phyloP scores from a whole-genome alignment of 768 basidiomycete species.

The Pulveroboletus sp. region DNA sequence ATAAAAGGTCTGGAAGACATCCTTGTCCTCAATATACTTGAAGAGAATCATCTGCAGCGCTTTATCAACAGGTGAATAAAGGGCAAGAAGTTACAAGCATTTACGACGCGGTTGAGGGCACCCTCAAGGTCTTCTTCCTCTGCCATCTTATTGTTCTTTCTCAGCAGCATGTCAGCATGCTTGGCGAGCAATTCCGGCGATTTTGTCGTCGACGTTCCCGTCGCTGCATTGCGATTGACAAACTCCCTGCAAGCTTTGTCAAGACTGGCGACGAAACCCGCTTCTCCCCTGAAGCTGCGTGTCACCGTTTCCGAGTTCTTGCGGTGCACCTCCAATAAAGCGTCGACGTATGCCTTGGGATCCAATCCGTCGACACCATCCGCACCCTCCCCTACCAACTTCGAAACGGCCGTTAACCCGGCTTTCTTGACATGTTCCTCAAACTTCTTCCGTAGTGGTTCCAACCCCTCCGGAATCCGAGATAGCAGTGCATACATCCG shows the following conservation, averaged over 20 bases:
- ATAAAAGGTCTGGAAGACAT: conserved; percentile 98
- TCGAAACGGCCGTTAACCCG: conserved; percentile 77
- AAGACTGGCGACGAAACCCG: conserved; percentile 88
- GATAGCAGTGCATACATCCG: conserved; percentile 93
- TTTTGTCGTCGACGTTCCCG: conserved; percentile 75
- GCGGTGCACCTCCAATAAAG: conserved; percentile 82
- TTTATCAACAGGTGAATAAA: conserved; percentile 2
- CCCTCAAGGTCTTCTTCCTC: conserved; percentile 90
- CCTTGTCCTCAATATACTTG: conserved; percentile 98
- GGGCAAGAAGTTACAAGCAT: conserved; percentile 23
- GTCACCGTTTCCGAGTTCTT: conserved; percentile 89
- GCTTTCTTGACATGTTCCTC: conserved; percentile 94
- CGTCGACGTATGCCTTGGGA: conserved; percentile 93
- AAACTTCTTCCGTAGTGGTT: conserved; percentile 87
- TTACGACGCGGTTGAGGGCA: conserved; percentile 84
- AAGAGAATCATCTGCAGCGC: conserved; percentile 83
- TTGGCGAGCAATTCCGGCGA: conserved; percentile 92
- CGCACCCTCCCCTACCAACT: conserved; percentile 52
- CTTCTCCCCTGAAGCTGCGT: conserved; percentile 86
- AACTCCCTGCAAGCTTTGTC: conserved; percentile 96
- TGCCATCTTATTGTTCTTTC: conserved; percentile 93
- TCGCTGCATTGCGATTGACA: conserved; percentile 89
- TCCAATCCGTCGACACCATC: conserved; percentile 63
- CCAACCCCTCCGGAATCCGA: conserved; percentile 85
- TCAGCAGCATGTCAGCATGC: conserved; percentile 82